Conservation (phyloP, 192 early-diverging fungal genomes). For the Irineochytrium annulatum region DNA sequence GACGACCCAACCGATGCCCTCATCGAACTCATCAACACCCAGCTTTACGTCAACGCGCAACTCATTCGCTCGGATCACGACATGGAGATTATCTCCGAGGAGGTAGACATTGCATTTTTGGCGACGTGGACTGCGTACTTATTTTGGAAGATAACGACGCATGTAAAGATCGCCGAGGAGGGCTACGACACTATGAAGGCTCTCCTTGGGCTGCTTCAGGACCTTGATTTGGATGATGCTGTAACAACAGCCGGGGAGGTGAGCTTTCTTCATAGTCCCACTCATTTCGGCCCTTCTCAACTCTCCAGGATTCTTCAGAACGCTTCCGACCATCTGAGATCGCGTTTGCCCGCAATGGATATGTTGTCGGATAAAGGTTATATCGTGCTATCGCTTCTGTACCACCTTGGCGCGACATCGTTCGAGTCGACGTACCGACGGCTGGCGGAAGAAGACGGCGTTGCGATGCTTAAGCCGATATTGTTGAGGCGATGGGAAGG, state of each 20-base stretch:
- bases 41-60: too few species aligned
- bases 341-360: background rate
- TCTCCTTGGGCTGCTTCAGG: constrained; percentile 13
- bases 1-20: too few species aligned
- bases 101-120: too few species aligned
- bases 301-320: background rate
- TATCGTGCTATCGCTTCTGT: constrained; percentile 20
- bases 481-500: constrained; percentile 1
- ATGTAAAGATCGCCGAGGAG: background rate
- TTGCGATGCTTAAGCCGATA: constrained; percentile 6
- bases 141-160: too few species aligned
- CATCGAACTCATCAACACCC: too few species aligned
- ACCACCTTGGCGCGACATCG: constrained; percentile 15
- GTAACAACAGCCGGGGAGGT: background rate
- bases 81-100: constrained; percentile 26
- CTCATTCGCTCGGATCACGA: constrained; percentile 12
- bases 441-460: constrained; percentile 21
- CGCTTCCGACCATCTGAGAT: background rate
- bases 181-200: constrained; percentile 8
- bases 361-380: constrained; percentile 5
- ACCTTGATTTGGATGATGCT: background rate
- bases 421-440: constrained; percentile 28
- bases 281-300: background rate
- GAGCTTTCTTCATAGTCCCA: background rate
- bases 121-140: too few species aligned